Percentiles rank a stretch among this genome's conserved stretches.
Evolutionary conservation across 2,329 filamentous ascomycete genomes (phyloP).

Genomic region (Fusarium verticillioides): DNA sequence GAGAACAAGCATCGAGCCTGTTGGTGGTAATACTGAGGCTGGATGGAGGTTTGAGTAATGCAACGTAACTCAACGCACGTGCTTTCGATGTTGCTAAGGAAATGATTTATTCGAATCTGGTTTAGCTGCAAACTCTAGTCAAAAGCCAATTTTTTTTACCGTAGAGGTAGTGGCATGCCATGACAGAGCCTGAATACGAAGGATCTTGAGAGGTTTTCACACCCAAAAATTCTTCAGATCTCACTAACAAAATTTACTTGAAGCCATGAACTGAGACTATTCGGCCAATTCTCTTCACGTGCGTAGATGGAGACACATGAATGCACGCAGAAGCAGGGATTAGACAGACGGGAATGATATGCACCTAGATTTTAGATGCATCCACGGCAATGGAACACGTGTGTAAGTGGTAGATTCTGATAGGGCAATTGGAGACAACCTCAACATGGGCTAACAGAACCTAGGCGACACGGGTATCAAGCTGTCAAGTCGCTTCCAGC

Average conservation of each 20-base stretch:
- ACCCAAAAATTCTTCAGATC: neutral
- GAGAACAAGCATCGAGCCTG: conserved; percentile 7
- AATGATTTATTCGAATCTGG: conserved; percentile 24
- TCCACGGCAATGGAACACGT: conserved; percentile 22
- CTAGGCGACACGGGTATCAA: conserved; percentile 8
- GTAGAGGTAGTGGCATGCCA: neutral
- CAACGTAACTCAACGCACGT: neutral
- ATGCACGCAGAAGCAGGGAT: conserved; percentile 28
- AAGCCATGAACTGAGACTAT: neutral
- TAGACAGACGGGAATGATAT: conserved; percentile 16
- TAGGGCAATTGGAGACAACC: conserved; percentile 29
- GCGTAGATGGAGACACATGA: conserved; percentile 23
- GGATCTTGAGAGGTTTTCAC: neutral
- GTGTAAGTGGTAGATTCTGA: conserved; percentile 25
- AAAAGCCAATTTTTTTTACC: conserved; percentile 18
- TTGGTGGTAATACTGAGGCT: neutral
- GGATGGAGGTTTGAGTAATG: conserved; percentile 1
- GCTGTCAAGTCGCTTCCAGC: neutral
- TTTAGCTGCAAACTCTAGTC: conserved; percentile 16
- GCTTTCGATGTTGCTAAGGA: conserved; percentile 17
- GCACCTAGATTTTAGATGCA: conserved; percentile 24
- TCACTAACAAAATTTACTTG: neutral
- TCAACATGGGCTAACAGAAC: neutral
- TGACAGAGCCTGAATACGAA: neutral
- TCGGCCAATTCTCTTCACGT: conserved; percentile 19